Conservation (phyloP, 2,329 filamentous ascomycete species). For the Alternaria sp. region DNA sequence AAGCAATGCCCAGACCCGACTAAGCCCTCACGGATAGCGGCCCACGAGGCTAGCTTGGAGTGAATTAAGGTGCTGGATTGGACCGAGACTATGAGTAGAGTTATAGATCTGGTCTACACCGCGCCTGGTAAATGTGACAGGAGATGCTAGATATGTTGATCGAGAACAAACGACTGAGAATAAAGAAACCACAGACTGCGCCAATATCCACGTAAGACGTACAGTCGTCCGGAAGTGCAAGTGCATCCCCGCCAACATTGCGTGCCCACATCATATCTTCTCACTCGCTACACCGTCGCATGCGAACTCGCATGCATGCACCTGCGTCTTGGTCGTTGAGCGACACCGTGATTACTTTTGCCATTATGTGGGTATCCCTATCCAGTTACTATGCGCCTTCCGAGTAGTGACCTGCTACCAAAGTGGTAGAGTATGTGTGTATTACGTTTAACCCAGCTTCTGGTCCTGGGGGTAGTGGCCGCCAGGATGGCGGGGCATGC, state of each 20-base stretch:
- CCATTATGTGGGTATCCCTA: slow-evolving; percentile 50
- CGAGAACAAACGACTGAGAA: slow-evolving; percentile 27
- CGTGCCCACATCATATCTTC: slow-evolving; percentile 39
- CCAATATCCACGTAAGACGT: slow-evolving; percentile 47
- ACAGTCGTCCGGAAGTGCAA: slow-evolving; percentile 40
- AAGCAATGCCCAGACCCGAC: slow-evolving; percentile 26
- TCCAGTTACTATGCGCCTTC: slow-evolving; percentile 43
- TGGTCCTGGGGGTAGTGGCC: slow-evolving; percentile 75
- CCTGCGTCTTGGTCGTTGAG: slow-evolving; percentile 29
- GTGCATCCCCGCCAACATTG: slow-evolving; percentile 39
- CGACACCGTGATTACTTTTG: slow-evolving; percentile 45
- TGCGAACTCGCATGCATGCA: slow-evolving; percentile 29
- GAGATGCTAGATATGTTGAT: slow-evolving; percentile 39
- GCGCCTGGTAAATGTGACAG: slow-evolving; percentile 39
- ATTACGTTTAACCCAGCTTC: slow-evolving; percentile 47
- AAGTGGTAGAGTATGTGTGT: slow-evolving; percentile 29
- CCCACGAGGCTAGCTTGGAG: slow-evolving; percentile 5
- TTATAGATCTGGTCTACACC: slow-evolving; percentile 39
- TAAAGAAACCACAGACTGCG: slow-evolving; percentile 40
- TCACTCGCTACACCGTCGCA: slow-evolving; percentile 28
- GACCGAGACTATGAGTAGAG: slow-evolving; percentile 31
- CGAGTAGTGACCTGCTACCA: slow-evolving; percentile 36
- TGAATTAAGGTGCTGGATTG: slow-evolving; percentile 34
- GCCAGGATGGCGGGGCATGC: slow-evolving; percentile 66
- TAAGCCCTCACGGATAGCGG: slow-evolving; percentile 24